Evolutionary conservation across 108 stramenopile species (phyloP).

Genomic region (Stephanodiscus triporus): DNA sequence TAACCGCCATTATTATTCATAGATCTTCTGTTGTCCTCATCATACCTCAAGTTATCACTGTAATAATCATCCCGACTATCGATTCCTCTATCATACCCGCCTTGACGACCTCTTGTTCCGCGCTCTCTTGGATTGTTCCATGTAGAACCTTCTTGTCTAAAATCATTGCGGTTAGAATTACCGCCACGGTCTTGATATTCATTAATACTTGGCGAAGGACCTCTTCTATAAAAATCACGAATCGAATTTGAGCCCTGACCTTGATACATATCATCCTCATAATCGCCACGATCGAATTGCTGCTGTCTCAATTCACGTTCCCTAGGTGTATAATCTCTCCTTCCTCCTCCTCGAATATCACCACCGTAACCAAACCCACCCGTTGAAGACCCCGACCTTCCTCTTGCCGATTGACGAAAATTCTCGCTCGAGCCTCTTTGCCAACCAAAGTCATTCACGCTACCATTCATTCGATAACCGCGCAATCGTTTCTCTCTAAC

Average conservation of each 20-base stretch:
- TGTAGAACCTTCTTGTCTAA: too few species aligned
- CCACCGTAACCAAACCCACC: not conserved
- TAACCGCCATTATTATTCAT: too few species aligned
- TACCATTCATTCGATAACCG: not conserved
- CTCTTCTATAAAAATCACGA: not conserved
- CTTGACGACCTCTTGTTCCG: too few species aligned
- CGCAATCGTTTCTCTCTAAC: not conserved
- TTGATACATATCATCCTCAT: not conserved
- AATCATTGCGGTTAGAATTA: too few species aligned
- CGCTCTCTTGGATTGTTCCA: too few species aligned
- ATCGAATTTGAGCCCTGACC: not conserved
- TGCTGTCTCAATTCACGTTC: conserved; percentile 10
- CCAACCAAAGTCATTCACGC: conserved; percentile 11
- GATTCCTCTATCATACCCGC: too few species aligned
- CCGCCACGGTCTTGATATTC: too few species aligned
- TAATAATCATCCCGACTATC: too few species aligned
- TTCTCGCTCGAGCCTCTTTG: not conserved
- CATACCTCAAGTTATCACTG: too few species aligned
- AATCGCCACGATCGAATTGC: not conserved
- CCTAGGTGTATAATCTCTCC: not conserved
- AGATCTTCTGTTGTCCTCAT: too few species aligned
- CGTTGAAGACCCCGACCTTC: not conserved
- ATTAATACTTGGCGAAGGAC: too few species aligned
- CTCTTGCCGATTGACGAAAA: not conserved
- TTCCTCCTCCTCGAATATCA: not conserved